Evolutionary conservation across 1,139 yeast species (phyloP), one percentile per base, ranked within the genome.

Genomic region (Candida labiduridarum): DNA sequence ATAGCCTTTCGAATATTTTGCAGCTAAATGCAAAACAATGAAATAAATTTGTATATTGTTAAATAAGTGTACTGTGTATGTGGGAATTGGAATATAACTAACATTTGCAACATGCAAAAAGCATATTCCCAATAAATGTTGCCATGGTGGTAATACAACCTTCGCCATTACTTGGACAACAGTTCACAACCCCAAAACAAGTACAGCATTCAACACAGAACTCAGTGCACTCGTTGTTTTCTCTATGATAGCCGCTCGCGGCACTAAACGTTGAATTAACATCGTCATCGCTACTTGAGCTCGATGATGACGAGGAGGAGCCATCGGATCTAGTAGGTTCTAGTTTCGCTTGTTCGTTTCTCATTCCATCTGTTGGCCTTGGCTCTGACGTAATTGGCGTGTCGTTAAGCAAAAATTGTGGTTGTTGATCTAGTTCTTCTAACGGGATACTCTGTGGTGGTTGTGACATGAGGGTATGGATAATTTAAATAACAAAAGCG

Each of bases 161-260:
- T 46, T 74, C 79, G 2, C 76, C 74, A 33, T 62, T 64, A 39
- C 69, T 57, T 10, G 81, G 80, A 56, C 78, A 75, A 58, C 78
- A 76, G 46, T 72, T 76, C 45, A 70, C 68, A 47, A 74, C 61
- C 0, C 81, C 80, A 51, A 76, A 76, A 55, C 81, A 76, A 12
- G 69, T 54, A 50, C 64, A 62, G 46, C 61, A 64, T 51, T 75
- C 80, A 45, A 71, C 57, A 54, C 78, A 74, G 53, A 76, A 76
- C 54, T 75, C 80, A 4, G 76, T 61, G 56, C 81, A 76, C 53
- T 76, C 80, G 55, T 74, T 73, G 31, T 59, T 46, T 12, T 72
- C 69, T 48, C 70, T 57, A 6, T 67, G 67, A 52, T 70, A 72
- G 4, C 78, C 78, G 42, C 75, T 69, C 9, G 16, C 14, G n/a